Conservation (phyloP, 202 grass and related monocot species). For the Elaeis oleifera region DNA sequence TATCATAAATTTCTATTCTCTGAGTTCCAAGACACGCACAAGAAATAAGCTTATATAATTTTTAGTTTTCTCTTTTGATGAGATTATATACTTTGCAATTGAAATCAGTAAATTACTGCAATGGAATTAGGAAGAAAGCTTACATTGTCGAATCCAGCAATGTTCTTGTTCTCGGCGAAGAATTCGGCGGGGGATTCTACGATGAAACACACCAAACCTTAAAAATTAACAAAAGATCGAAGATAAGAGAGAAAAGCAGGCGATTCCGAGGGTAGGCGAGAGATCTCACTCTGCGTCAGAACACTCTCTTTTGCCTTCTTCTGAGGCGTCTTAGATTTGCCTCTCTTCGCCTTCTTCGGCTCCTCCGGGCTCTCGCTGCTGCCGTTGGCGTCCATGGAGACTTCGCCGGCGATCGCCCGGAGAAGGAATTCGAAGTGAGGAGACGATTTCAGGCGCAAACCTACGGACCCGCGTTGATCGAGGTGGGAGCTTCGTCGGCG, state of each 20-base stretch:
- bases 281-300: constrained; percentile 72
- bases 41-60: too few species aligned
- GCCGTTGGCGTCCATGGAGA: neutral
- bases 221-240: neutral
- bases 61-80: too few species aligned
- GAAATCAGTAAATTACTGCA: too few species aligned
- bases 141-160: constrained; percentile 95
- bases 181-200: constrained; percentile 94
- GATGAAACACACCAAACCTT: constrained; percentile 11
- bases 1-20: neutral
- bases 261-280: neutral
- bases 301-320: constrained; percentile 27
- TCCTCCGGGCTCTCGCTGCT: constrained; percentile 24
- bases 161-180: constrained; percentile 97
- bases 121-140: constrained; percentile 19
- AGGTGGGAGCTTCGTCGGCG: too few species aligned
- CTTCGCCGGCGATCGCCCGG: too few species aligned
- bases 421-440: too few species aligned
- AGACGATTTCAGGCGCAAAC: too few species aligned
- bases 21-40: too few species aligned
- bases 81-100: too few species aligned
- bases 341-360: constrained; percentile 46
- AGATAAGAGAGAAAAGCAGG: constrained; percentile 4
- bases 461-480: too few species aligned
- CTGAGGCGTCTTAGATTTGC: constrained; percentile 13